These are phyloP conservation scores for Metschnikowia reukaufii DNA, from an alignment of 805 yeast genomes.

Conservation along the genomic window DNA sequence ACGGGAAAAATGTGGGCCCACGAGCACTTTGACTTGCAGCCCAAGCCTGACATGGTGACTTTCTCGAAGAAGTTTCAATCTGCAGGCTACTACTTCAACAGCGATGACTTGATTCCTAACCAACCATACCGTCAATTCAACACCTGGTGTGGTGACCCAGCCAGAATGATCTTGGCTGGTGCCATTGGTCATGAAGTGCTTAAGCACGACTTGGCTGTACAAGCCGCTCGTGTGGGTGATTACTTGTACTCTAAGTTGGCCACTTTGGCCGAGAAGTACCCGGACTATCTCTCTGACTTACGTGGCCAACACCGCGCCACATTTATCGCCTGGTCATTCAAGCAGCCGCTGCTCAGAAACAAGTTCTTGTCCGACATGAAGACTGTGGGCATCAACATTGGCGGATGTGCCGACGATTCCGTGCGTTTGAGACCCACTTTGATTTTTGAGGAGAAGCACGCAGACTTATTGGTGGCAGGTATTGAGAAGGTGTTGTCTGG, in stretches of 20 bases:
- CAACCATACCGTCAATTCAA: constrained; percentile 86
- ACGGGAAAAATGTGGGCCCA: constrained; percentile 88
- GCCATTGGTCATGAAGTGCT: constrained; percentile 67
- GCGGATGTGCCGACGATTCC: constrained; percentile 80
- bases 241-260: constrained; percentile 62
- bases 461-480: constrained; percentile 57
- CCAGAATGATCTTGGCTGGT: constrained; percentile 72
- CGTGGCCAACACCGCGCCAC: constrained; percentile 78
- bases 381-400: constrained; percentile 70
- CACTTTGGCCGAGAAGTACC: constrained; percentile 52
- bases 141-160: constrained; percentile 94
- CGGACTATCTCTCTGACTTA: constrained; percentile 51
- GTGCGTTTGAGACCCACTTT: constrained; percentile 81
- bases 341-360: constrained; percentile 55
- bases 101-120: constrained; percentile 71
- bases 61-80: constrained; percentile 88
- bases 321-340: constrained; percentile 78
- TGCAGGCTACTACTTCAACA: constrained; percentile 82
- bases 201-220: constrained; percentile 56
- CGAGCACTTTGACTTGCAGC: constrained; percentile 74
- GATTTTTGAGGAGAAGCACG: constrained; percentile 77
- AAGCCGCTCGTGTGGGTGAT: constrained; percentile 62
- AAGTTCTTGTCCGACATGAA: constrained; percentile 60
- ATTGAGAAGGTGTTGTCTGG: constrained; percentile 40
- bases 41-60: constrained; percentile 82